Evolutionary conservation across 2,329 filamentous ascomycete species (phyloP).

Genomic region (Alternaria longipes): DNA sequence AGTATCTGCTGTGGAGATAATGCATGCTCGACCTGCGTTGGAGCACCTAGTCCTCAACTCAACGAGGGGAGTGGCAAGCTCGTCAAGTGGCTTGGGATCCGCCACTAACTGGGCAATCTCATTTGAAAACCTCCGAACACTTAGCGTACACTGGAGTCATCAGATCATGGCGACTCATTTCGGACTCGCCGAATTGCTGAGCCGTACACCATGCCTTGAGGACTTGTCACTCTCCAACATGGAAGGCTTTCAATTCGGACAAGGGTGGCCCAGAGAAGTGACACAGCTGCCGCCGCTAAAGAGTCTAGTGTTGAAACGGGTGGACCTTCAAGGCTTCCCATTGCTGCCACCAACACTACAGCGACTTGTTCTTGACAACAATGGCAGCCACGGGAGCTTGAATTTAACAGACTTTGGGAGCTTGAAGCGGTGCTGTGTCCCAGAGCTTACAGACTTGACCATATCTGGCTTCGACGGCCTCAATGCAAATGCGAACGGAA

Average conservation of each 20-base stretch:
- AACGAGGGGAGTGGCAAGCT: conserved; percentile 1
- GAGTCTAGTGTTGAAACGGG: conserved; percentile 24
- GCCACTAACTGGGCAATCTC: conserved; percentile 35
- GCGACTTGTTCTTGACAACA: conserved; percentile 19
- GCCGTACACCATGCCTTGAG: conserved; percentile 26
- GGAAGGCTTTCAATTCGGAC: background rate
- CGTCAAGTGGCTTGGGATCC: background rate
- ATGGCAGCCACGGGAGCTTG: background rate
- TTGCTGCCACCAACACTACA: conserved; percentile 30
- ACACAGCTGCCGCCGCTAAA: conserved; percentile 14
- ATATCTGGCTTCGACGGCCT: conserved; percentile 23
- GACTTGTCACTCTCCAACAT: conserved; percentile 24
- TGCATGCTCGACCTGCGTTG: conserved; percentile 36
- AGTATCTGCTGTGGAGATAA: conserved; percentile 41
- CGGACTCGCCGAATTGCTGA: conserved; percentile 11
- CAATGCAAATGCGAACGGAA: background rate
- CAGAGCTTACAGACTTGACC: conserved; percentile 30
- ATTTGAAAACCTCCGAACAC: conserved; percentile 35
- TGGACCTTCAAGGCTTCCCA: conserved; percentile 8
- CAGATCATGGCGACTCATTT: background rate
- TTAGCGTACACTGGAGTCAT: conserved; percentile 23
- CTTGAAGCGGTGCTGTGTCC: background rate
- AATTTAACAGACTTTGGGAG: background rate
- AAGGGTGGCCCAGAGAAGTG: conserved; percentile 7
- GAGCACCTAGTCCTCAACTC: conserved; percentile 35